Evolutionary conservation across 495 filamentous ascomycete species (phyloP), one percentile per base, ranked within the genome.

Genomic region (Venustampulla echinocandica): DNA sequence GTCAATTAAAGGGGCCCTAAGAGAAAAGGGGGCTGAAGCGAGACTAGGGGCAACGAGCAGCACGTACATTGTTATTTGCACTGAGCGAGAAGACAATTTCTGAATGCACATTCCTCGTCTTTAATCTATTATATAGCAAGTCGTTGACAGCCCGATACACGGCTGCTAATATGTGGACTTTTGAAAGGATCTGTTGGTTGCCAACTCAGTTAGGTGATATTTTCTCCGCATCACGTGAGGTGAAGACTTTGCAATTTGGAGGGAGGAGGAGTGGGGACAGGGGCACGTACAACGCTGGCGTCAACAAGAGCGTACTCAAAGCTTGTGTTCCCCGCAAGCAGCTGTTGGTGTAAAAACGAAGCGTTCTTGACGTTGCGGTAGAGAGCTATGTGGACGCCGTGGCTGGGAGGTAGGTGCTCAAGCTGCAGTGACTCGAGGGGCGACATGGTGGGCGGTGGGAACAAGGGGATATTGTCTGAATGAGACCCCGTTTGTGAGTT

Each of bases 261-360:
- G 13, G 21, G 23, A 1, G 21, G 42, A 37, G 10, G 45, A 25
- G 11, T 10, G 1, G 30, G 17, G 15, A 25, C 35, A 28, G 24
- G 33, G 20, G n/a, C 22, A 58, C 66, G 44, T 61, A 89, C 79
- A 61, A 78, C 71, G 42, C 70, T 77, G 1, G 88, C 88, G 63
- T 98, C 90, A 36, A 98, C 78, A 42, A 98, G 83, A 3, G 90
- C 90, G 69, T 95, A 96, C 62, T 96, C 86, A 56, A 85, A 97
- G 10, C 82, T 82, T 19, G 73, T 53, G 53, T 95, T 94, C 9
- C 84, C 82, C 2, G 78, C 74, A 6, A 96, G 66, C 13, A 97
- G 75, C 64, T 95, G 90, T 48, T 81, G 65, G 6, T 85, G 81
- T 18, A 98, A 69, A 60, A 81, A 87, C 1, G 73, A 61, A 6